Evolutionary conservation across 2,329 filamentous ascomycete species (phyloP).

Genomic region (Cadophora luteo-olivacea): DNA sequence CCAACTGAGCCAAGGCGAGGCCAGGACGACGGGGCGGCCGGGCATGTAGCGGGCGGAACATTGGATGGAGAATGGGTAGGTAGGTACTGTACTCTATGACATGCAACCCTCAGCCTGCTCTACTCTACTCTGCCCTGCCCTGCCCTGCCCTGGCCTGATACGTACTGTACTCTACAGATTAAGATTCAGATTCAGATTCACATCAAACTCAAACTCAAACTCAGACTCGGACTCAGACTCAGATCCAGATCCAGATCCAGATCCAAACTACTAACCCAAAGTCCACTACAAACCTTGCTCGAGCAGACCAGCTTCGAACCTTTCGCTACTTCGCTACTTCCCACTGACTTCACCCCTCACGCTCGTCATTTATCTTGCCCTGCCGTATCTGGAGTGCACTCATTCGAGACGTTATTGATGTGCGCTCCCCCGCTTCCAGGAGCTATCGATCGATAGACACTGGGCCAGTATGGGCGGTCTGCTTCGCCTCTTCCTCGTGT

Average conservation of each 20-base stretch:
- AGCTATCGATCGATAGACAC: slow-evolving; percentile 1
- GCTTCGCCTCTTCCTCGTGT: slow-evolving; percentile 62
- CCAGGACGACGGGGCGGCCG: too few relatives aligned
- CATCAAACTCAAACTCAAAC: too few relatives aligned
- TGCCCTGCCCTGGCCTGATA: not conserved
- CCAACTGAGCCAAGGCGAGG: not conserved
- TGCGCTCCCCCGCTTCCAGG: slow-evolving; percentile 1
- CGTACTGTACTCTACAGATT: too few relatives aligned
- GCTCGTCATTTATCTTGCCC: not conserved
- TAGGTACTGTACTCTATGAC: too few relatives aligned
- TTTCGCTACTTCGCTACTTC: not conserved
- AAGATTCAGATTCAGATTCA: not conserved
- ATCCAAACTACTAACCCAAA: not conserved
- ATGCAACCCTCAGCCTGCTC: slow-evolving; percentile 16
- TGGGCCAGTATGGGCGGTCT: slow-evolving; percentile 29
- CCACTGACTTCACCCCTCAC: not conserved
- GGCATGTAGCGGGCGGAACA: too few relatives aligned
- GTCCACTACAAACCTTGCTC: slow-evolving; percentile 1
- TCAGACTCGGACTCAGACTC: too few relatives aligned
- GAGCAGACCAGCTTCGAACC: not conserved
- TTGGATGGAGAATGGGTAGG: too few relatives aligned
- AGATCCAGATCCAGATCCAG: not conserved
- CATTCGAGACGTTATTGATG: not conserved
- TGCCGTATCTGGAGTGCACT: not conserved
- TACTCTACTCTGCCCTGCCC: too few relatives aligned